These are phyloP conservation scores for Fusarium pilosicola DNA, from an alignment of 2,329 filamentous ascomycete species.

Conservation along the genomic window DNA sequence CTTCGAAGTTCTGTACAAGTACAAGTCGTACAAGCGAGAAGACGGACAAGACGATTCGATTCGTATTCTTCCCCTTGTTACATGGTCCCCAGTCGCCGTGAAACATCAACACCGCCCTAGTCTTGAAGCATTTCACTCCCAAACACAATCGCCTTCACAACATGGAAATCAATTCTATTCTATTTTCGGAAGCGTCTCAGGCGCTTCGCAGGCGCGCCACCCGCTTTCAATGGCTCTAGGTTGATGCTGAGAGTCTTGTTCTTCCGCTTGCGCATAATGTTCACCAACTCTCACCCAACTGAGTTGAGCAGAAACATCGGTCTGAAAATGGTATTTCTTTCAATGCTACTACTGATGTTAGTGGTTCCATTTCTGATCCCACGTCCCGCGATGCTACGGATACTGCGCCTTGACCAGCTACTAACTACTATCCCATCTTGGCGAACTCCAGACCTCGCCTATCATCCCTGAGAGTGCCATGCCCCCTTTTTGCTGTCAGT, in stretches of 20 bases:
- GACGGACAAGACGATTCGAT: slow-evolving; percentile 5
- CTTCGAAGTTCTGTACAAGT: not conserved
- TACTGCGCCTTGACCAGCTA: slow-evolving; percentile 24
- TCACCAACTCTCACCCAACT: not conserved
- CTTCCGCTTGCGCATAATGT: not conserved
- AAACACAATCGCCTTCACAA: slow-evolving; percentile 33
- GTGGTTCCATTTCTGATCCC: slow-evolving; percentile 29
- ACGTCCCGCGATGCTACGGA: slow-evolving; percentile 18
- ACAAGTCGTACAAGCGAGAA: not conserved
- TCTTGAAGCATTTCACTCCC: slow-evolving; percentile 17
- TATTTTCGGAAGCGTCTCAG: slow-evolving; percentile 43
- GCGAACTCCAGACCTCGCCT: slow-evolving; percentile 15
- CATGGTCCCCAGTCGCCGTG: slow-evolving; percentile 34
- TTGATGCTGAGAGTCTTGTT: not conserved
- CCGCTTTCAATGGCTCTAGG: slow-evolving; percentile 12
- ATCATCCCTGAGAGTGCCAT: not conserved
- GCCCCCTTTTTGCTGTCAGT: slow-evolving; percentile 1
- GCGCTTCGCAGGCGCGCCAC: slow-evolving; percentile 39
- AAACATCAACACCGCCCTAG: slow-evolving; percentile 37
- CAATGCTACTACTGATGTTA: not conserved
- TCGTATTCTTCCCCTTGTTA: slow-evolving; percentile 19
- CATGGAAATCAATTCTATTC: slow-evolving; percentile 28
- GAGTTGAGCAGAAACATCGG: slow-evolving; percentile 10
- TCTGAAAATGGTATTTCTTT: slow-evolving; percentile 20
- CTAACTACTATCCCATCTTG: not conserved